phyloP scores from a whole-genome alignment of 1,139 yeast species.

The Sugiyamaella paludigena region DNA sequence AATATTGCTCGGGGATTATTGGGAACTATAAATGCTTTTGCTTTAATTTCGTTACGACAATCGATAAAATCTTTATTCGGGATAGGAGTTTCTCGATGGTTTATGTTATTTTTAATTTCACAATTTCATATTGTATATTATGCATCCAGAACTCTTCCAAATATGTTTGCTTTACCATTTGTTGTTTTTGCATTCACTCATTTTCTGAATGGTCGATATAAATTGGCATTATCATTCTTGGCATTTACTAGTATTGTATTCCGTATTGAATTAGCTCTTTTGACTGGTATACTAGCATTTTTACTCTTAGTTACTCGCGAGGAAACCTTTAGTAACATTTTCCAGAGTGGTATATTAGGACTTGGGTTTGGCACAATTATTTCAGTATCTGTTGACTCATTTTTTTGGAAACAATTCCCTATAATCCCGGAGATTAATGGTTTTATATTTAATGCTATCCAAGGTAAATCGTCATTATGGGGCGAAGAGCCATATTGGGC shows the following conservation, averaged over 20 bases:
- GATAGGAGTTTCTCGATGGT: conserved; percentile 45
- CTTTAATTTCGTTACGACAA: conserved; percentile 32
- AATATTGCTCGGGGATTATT: conserved; percentile 34
- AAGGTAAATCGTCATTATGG: conserved; percentile 76
- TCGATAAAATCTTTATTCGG: conserved; percentile 21
- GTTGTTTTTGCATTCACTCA: conserved; percentile 56
- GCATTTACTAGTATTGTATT: conserved; percentile 67
- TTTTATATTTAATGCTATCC: conserved; percentile 67
- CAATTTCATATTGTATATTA: conserved; percentile 83
- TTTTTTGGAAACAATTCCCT: conserved; percentile 46
- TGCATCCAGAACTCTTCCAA: conserved; percentile 79
- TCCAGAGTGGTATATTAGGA: conserved; percentile 52
- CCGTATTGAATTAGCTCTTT: conserved; percentile 67
- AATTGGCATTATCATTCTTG: conserved; percentile 54
- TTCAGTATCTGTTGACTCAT: conserved; percentile 62
- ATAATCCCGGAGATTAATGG: conserved; percentile 71
- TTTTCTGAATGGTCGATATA: conserved; percentile 50
- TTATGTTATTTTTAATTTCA: conserved; percentile 51
- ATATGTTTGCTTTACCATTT: conserved; percentile 78
- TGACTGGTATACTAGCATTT: conserved; percentile 48
- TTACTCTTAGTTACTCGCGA: conserved; percentile 16
- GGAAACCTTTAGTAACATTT: conserved; percentile 31
- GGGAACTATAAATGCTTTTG: conserved; percentile 34
- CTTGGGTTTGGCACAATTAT: conserved; percentile 49
- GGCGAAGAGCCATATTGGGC: conserved; percentile 74